phyloP scores from a whole-genome alignment of 768 basidiomycete species.

The Lactifluus echinatus region DNA sequence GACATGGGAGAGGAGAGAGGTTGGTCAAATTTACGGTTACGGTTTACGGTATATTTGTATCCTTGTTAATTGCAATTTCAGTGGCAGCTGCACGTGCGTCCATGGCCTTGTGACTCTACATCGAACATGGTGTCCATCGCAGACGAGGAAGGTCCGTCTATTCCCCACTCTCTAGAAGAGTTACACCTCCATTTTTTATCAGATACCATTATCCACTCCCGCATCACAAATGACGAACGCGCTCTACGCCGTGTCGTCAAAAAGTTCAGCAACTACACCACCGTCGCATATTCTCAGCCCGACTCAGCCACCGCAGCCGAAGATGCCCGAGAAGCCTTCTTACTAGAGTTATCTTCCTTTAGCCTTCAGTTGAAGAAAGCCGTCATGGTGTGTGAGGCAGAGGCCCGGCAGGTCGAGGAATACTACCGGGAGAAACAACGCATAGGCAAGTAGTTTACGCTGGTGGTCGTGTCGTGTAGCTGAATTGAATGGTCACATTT shows the following conservation, averaged over 20 bases:
- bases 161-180: not conserved
- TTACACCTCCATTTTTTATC: not conserved
- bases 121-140: slow-evolving; percentile 26
- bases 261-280: slow-evolving; percentile 69
- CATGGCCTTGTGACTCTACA: not conserved
- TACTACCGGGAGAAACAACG: slow-evolving; percentile 64
- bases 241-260: slow-evolving; percentile 70
- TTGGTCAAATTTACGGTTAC: no score
- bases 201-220: slow-evolving; percentile 75
- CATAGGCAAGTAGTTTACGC: slow-evolving; percentile 46
- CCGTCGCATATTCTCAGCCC: slow-evolving; percentile 43
- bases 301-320: slow-evolving; percentile 38
- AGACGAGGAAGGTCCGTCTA: slow-evolving; percentile 53
- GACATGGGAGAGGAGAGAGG: slow-evolving; percentile 64
- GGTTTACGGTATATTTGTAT: no score
- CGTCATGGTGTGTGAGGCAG: slow-evolving; percentile 77
- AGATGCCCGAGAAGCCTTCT: slow-evolving; percentile 71
- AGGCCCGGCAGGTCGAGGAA: slow-evolving; percentile 76
- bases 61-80: not conserved
- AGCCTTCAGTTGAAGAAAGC: slow-evolving; percentile 69
- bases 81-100: no score
- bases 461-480: slow-evolving; percentile 3
- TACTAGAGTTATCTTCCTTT: slow-evolving; percentile 71
- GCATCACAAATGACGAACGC: slow-evolving; percentile 78
- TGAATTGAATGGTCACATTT: slow-evolving; percentile 2